A percentile compares a stretch with the other conserved stretches of the same genome.
Conservation (phyloP, 148 eudicot genomes). For the Chenopodium album region DNA sequence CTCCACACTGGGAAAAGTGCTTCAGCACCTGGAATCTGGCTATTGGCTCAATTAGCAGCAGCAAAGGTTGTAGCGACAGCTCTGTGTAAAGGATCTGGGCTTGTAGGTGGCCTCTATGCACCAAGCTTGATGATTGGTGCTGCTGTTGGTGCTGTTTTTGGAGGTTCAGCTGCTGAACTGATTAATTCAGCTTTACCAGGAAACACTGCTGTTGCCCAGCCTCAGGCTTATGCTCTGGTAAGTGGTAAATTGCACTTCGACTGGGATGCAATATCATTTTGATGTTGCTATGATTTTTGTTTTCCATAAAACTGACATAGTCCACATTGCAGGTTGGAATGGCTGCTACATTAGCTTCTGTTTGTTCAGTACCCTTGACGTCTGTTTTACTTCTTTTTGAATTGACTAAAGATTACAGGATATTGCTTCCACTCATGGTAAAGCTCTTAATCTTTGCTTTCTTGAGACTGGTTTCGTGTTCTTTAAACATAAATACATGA, state of each 20-base stretch:
- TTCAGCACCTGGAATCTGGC: constrained; percentile 92
- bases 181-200: constrained; percentile 86
- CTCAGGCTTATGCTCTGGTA: constrained; percentile 98
- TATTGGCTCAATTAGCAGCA: constrained; percentile 85
- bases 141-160: constrained; percentile 97
- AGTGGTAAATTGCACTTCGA: neutral
- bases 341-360: constrained; percentile 98
- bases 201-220: constrained; percentile 84
- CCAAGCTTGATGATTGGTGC: constrained; percentile 99
- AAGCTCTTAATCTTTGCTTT: constrained; percentile 12
- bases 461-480: neutral
- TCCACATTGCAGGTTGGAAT: constrained; percentile 79
- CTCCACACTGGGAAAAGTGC: constrained; percentile 91
- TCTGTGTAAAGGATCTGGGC: constrained; percentile 93
- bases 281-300: neutral
- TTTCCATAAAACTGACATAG: constrained; percentile 3
- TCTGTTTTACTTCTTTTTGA: constrained; percentile 93
- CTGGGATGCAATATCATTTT: neutral
- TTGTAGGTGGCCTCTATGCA: constrained; percentile 94
- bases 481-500: neutral
- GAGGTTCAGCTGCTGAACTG: constrained; percentile 78
- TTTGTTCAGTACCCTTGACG: constrained; percentile 95
- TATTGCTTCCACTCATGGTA: constrained; percentile 99
- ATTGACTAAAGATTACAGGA: constrained; percentile 93
- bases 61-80: constrained; percentile 96